Conservation (phyloP, 2,329 filamentous ascomycete genomes). For the Trichoderma semiorbis region DNA sequence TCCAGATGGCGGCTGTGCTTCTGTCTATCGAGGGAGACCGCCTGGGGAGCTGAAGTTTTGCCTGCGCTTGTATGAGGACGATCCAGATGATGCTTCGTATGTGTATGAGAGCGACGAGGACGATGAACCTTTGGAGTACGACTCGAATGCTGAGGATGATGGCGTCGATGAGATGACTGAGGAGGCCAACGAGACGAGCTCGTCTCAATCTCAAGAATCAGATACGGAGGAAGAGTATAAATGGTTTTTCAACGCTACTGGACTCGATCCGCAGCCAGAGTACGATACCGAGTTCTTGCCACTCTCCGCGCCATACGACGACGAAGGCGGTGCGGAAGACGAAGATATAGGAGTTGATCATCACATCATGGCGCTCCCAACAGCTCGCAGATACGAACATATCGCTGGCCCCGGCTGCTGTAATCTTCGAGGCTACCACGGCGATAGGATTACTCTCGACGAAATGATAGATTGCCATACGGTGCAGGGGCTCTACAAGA, state of each 20-base stretch:
- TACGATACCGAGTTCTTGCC: background rate
- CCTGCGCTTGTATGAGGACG: background rate
- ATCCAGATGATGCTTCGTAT: constrained; percentile 6
- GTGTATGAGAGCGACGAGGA: background rate
- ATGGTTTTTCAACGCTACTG: background rate
- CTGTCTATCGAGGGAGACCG: constrained; percentile 12
- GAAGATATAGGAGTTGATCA: background rate
- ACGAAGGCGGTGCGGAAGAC: background rate
- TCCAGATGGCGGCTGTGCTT: constrained; percentile 16
- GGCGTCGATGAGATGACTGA: background rate
- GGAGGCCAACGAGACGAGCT: background rate
- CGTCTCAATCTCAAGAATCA: background rate
- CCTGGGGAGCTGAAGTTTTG: background rate
- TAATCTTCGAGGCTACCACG: constrained; percentile 21
- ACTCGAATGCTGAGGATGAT: background rate
- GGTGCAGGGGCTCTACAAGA: constrained; percentile 27
- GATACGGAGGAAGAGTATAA: background rate
- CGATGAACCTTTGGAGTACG: constrained; percentile 8
- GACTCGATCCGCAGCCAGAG: background rate
- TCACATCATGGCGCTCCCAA: background rate
- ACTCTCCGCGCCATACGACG: constrained; percentile 15
- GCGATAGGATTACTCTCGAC: constrained; percentile 24
- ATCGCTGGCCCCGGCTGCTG: constrained; percentile 24
- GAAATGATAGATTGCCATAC: constrained; percentile 28
- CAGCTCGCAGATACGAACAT: constrained; percentile 23